A percentile compares a stretch with the other conserved stretches of the same genome.
These are phyloP conservation scores for Paecilomyces sp. DNA, from an alignment of 2,329 filamentous ascomycete genomes.

Conservation along the genomic window DNA sequence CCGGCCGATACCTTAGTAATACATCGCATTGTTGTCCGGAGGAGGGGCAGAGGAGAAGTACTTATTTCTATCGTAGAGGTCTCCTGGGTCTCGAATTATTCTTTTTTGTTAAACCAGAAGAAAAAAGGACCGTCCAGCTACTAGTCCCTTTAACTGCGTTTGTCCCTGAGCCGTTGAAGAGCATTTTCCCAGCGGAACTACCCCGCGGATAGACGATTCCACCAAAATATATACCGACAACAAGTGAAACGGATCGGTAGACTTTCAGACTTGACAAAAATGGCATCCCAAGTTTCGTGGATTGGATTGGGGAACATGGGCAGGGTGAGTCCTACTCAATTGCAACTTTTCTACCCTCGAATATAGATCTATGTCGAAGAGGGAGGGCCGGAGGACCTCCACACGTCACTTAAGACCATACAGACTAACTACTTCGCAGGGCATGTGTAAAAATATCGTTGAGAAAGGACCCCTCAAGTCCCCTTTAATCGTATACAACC, in stretches of 20 bases:
- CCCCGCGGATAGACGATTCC: neutral
- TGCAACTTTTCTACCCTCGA: slow-evolving; percentile 1
- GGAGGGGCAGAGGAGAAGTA: neutral
- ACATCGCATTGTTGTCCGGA: neutral
- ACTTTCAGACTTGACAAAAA: neutral
- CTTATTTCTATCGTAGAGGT: neutral
- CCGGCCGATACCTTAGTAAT: neutral
- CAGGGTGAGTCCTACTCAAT: slow-evolving; percentile 7
- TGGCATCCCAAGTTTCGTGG: slow-evolving; percentile 11
- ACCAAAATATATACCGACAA: neutral
- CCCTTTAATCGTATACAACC: slow-evolving; percentile 74
- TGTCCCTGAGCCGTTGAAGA: neutral
- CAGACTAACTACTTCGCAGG: slow-evolving; percentile 39
- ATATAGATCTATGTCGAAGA: neutral
- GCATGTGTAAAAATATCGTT: slow-evolving; percentile 77
- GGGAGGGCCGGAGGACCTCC: neutral
- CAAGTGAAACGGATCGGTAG: neutral
- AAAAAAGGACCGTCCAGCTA: no score
- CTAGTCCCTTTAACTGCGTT: no score
- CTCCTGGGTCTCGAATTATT: neutral
- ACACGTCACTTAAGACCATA: neutral
- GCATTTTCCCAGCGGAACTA: neutral
- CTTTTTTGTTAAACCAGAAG: neutral
- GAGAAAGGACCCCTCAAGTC: slow-evolving; percentile 65
- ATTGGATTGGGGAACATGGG: slow-evolving; percentile 20